Evolutionary conservation across 2,329 filamentous ascomycete species (phyloP), one percentile per base, ranked within the genome.

Genomic region (Sarocladiaceae sp.): DNA sequence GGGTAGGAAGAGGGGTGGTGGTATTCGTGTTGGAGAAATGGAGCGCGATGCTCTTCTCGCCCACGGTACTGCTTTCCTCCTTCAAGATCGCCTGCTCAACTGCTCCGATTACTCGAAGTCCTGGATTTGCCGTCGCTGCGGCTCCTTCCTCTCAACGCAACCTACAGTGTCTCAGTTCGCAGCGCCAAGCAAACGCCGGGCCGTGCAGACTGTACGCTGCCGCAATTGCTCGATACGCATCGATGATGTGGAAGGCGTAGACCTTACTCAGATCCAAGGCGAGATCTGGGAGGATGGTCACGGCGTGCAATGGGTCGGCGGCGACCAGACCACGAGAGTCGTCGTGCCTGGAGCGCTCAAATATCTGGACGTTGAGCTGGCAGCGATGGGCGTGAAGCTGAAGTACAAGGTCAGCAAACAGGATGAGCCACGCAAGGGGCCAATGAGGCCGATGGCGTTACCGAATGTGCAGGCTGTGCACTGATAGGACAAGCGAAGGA

Each of bases 1-100:
- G 76, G 94, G 94, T 58, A 81, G 94, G 68, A 94, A 95, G 68
- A 90, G 93, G 71, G 94, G 93, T 65, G 94, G 94, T 74, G 94
- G 94, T 85, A 97, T 99, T 66, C 91, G 94, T 78, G 93, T 99
- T 26, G 94, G 94, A 71, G 94, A 99, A 72, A 99, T 99, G 94
- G 94, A 99, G 74, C 88, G 94, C 59, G 94, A 99, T 69, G 90
- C 93, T 3, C 78, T 99, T 20, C 82, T 99, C 53, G 94, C 94
- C 4, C 94, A 99, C 76, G 94, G 94, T 22, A 94, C 92, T 2
- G 92, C 93, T 3, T 97, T 96, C 75, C 72, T 99, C 55, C 80
- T 99, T 5, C 94, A 99, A 67, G 94, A 99, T 69, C 87, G 94
- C 54, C 77, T 99, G 55, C 86, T 99, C 76, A 97, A 99, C 75